Percentiles rank a stretch among this genome's conserved stretches.
Conservation (phyloP, 768 basidiomycete genomes). For the Hortiboletus campestris region DNA sequence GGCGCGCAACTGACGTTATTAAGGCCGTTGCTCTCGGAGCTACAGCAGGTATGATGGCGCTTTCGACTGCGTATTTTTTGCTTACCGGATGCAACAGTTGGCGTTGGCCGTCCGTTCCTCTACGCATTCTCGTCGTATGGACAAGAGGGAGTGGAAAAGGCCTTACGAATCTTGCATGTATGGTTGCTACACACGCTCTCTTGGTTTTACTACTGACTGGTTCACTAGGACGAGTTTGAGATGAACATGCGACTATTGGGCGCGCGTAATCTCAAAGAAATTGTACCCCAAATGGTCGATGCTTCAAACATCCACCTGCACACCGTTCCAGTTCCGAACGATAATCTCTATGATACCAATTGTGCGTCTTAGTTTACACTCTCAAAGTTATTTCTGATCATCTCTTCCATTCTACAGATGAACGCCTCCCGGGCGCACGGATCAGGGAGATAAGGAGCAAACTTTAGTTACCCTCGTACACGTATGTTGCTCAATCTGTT, state of each 20-base stretch:
- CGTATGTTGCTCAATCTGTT: not conserved
- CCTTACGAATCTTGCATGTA: constrained; percentile 75
- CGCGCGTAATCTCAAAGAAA: constrained; percentile 72
- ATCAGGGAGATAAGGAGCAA: constrained; percentile 40
- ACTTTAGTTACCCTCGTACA: constrained; percentile 26
- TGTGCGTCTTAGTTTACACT: constrained; percentile 53
- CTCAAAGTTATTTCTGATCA: not conserved
- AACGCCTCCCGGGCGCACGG: constrained; percentile 42
- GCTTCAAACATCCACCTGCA: constrained; percentile 67
- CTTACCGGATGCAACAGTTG: constrained; percentile 45
- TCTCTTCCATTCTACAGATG: constrained; percentile 33
- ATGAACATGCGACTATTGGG: constrained; percentile 96
- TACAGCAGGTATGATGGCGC: constrained; percentile 59
- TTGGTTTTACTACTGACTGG: not conserved
- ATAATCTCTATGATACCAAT: constrained; percentile 74
- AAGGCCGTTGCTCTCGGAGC: constrained; percentile 89
- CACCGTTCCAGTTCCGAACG: constrained; percentile 63
- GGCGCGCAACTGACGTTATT: constrained; percentile 85
- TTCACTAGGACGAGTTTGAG: constrained; percentile 85
- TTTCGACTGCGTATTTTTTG: not conserved
- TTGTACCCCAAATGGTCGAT: constrained; percentile 90
- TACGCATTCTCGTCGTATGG: constrained; percentile 92
- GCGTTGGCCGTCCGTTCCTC: constrained; percentile 82
- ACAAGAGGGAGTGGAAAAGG: constrained; percentile 79
- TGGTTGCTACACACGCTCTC: constrained; percentile 13